Evolutionary conservation across 2,329 filamentous ascomycete species (phyloP).

Genomic region (Alternaria ethzedia): DNA sequence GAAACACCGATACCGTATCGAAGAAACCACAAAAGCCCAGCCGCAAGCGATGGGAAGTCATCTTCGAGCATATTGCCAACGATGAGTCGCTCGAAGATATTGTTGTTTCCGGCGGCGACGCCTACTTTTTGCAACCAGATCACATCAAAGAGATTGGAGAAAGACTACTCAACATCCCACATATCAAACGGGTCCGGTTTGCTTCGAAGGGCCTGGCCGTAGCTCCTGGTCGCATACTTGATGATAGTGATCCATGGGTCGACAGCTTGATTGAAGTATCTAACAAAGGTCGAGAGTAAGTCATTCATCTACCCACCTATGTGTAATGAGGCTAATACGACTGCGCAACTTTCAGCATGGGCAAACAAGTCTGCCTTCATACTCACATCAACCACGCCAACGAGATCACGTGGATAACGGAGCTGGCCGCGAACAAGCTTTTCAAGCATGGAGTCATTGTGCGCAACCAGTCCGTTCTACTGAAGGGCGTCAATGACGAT

Average conservation of each 20-base stretch:
- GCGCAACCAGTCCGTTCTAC: conserved; percentile 66
- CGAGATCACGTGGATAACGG: conserved; percentile 67
- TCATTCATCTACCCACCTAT: not conserved
- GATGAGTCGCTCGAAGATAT: conserved; percentile 62
- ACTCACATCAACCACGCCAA: conserved; percentile 70
- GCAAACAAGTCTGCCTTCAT: conserved; percentile 67
- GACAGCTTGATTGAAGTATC: conserved; percentile 60
- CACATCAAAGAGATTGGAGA: conserved; percentile 62
- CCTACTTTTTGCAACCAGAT: conserved; percentile 63
- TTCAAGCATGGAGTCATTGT: conserved; percentile 61
- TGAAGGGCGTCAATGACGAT: conserved; percentile 66
- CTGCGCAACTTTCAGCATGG: conserved; percentile 36
- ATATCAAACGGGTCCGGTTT: conserved; percentile 66
- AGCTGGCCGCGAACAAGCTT: conserved; percentile 59
- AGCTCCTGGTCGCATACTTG: conserved; percentile 62
- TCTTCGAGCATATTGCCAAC: conserved; percentile 63
- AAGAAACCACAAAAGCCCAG: conserved; percentile 43
- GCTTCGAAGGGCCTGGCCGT: conserved; percentile 69
- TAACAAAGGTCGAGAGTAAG: conserved; percentile 54
- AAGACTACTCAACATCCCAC: conserved; percentile 61
- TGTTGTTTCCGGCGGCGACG: conserved; percentile 68
- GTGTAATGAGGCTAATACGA: not conserved
- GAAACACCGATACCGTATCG: conserved; percentile 59
- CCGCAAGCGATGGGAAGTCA: conserved; percentile 61
- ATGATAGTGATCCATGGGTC: conserved; percentile 61